Conservation (phyloP, 768 basidiomycete genomes). For the Lactifluus hygrophoroides region DNA sequence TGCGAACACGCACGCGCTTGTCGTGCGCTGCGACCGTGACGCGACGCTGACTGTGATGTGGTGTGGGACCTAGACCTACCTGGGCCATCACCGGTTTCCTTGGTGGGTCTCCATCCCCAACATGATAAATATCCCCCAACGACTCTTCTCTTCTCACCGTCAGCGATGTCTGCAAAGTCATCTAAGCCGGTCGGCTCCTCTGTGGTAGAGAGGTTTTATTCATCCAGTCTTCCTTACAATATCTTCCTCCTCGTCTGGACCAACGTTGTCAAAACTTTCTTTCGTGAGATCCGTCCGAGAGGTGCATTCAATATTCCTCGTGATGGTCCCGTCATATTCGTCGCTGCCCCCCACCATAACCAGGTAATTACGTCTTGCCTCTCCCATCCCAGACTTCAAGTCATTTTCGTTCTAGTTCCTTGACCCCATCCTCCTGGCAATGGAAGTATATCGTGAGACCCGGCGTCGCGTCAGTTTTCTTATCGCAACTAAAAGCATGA, state of each 20-base stretch:
- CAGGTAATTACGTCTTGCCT: slow-evolving; percentile 43
- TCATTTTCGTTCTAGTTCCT: slow-evolving; percentile 55
- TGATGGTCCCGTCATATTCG: slow-evolving; percentile 87
- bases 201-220: slow-evolving; percentile 5
- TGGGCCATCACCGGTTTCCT: background rate
- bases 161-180: background rate
- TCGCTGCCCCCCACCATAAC: slow-evolving; percentile 88
- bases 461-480: slow-evolving; percentile 75
- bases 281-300: slow-evolving; percentile 87
- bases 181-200: background rate
- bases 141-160: background rate
- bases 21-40: no score
- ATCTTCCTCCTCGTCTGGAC: slow-evolving; percentile 77
- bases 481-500: slow-evolving; percentile 83
- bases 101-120: no score
- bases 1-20: no score
- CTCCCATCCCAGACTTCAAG: background rate
- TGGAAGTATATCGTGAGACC: slow-evolving; percentile 79
- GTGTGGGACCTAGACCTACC: no score
- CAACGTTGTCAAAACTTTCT: slow-evolving; percentile 82
- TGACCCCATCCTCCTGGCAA: slow-evolving; percentile 75
- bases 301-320: slow-evolving; percentile 90
- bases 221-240: slow-evolving; percentile 43
- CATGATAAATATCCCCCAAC: no score
- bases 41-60: background rate